Evolutionary conservation across 2,329 filamentous ascomycete species (phyloP).

Genomic region (Apiospora kogelbergensis): DNA sequence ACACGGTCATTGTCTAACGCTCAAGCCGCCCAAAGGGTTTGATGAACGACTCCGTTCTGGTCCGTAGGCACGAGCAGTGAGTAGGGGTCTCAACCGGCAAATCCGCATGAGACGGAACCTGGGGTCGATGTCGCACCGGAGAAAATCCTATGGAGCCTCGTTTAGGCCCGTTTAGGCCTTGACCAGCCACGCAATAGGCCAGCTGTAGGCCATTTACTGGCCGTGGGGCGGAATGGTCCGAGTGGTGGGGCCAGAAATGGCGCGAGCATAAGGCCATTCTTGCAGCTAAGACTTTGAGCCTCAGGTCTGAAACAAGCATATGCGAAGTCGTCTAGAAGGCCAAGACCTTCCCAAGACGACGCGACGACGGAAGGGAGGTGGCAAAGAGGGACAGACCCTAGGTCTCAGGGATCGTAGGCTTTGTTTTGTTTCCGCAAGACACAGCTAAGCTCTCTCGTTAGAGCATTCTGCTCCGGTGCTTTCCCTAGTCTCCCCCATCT

Average conservation of each 20-base stretch:
- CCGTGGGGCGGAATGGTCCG: neutral
- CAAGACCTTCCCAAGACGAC: neutral
- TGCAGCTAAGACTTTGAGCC: slow-evolving; percentile 3
- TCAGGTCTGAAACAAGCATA: slow-evolving; percentile 6
- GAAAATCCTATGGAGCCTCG: neutral
- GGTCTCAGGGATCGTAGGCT: neutral
- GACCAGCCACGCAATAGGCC: too few relatives aligned
- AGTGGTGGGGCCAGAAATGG: neutral
- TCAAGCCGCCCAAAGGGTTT: neutral
- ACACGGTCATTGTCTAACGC: neutral
- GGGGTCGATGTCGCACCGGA: slow-evolving; percentile 1
- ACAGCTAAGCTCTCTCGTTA: neutral
- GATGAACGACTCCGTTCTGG: neutral
- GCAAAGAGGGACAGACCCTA: neutral
- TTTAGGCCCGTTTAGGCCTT: too few relatives aligned
- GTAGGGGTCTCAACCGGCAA: neutral
- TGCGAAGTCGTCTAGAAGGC: neutral
- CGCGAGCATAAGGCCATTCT: slow-evolving; percentile 9
- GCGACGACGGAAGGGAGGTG: neutral
- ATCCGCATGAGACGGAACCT: slow-evolving; percentile 4
- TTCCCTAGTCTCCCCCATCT: neutral
- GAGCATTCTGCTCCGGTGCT: neutral
- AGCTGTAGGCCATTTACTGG: too few relatives aligned
- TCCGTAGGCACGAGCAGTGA: neutral
- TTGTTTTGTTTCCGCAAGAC: neutral